phyloP scores from a whole-genome alignment of 352 stramenopile species.

The Peronospora destructor region DNA sequence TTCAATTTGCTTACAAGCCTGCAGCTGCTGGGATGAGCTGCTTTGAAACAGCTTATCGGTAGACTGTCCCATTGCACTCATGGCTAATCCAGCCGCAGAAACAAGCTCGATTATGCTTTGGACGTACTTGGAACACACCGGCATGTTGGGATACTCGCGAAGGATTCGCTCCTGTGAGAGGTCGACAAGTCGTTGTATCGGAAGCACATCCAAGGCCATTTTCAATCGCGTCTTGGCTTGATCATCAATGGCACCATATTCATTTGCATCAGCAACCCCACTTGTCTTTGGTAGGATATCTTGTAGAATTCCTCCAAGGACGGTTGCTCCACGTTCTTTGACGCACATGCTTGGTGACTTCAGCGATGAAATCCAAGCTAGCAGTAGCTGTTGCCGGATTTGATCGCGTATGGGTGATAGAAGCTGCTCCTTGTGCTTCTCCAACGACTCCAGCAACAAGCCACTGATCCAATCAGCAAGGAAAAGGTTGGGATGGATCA shows the following conservation, averaged over 20 bases:
- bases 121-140: conserved; percentile 78
- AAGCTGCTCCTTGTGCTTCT: conserved; percentile 36
- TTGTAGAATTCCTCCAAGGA: conserved; percentile 69
- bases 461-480: conserved; percentile 81
- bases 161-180: conserved; percentile 68
- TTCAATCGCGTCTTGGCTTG: conserved; percentile 30
- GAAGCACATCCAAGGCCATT: conserved; percentile 43
- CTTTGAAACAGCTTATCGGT: conserved; percentile 47
- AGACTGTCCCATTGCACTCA: conserved; percentile 41
- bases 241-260: conserved; percentile 17
- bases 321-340: conserved; percentile 77
- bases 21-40: conserved; percentile 33
- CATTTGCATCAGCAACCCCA: conserved; percentile 8
- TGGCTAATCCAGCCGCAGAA: conserved; percentile 56
- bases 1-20: conserved; percentile 57
- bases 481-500: conserved; percentile 80
- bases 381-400: conserved; percentile 58
- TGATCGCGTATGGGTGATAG: conserved; percentile 36
- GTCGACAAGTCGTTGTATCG: conserved; percentile 61
- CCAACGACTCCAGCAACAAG: conserved; percentile 59
- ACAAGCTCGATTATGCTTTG: conserved; percentile 82
- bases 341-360: conserved; percentile 82
- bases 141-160: conserved; percentile 67
- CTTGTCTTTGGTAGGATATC: conserved; percentile 58
- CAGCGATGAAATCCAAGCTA: conserved; percentile 76